Evolutionary conservation across 1,139 yeast species (phyloP).

Genomic region (Candida smagusa): DNA sequence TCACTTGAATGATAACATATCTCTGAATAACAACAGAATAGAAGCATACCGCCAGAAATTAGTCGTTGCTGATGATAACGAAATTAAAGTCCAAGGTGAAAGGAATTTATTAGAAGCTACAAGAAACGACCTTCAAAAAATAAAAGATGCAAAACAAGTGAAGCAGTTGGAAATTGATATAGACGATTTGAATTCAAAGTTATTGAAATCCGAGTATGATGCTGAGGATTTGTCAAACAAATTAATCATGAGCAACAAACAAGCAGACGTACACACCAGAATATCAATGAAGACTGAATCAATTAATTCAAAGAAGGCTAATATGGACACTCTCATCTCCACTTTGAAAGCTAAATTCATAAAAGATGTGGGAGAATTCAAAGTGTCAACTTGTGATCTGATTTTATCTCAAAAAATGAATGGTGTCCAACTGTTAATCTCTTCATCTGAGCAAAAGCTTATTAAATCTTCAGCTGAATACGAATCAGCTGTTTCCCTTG

Average conservation of each 20-base stretch:
- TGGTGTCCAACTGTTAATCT: constrained; percentile 8
- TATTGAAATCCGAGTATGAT: constrained; percentile 47
- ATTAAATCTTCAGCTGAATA: constrained; percentile 7
- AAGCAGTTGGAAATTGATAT: constrained; percentile 35
- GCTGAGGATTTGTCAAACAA: constrained; percentile 53
- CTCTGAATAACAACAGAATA: constrained; percentile 28
- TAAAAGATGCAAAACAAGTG: constrained; percentile 27
- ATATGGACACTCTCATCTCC: constrained; percentile 19
- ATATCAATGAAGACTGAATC: constrained; percentile 13
- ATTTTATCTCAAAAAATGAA: constrained; percentile 14
- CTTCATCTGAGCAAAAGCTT: constrained; percentile 10
- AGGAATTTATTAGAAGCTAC: constrained; percentile 32
- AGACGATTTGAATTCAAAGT: constrained; percentile 31
- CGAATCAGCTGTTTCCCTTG: constrained; percentile 13
- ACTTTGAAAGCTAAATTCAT: constrained; percentile 13
- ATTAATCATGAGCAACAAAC: constrained; percentile 50
- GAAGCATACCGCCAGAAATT: constrained; percentile 32
- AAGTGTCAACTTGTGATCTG: constrained; percentile 19
- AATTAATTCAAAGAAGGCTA: constrained; percentile 13
- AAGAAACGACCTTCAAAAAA: constrained; percentile 24
- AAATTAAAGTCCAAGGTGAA: constrained; percentile 37
- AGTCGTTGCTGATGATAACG: constrained; percentile 34
- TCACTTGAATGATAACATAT: constrained; percentile 34
- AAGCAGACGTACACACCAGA: constrained; percentile 44
- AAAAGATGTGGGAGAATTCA: constrained; percentile 17